Evolutionary conservation across 371 early-diverging fungal species (phyloP).

Genomic region (Homolaphlyctis polyrhiza): DNA sequence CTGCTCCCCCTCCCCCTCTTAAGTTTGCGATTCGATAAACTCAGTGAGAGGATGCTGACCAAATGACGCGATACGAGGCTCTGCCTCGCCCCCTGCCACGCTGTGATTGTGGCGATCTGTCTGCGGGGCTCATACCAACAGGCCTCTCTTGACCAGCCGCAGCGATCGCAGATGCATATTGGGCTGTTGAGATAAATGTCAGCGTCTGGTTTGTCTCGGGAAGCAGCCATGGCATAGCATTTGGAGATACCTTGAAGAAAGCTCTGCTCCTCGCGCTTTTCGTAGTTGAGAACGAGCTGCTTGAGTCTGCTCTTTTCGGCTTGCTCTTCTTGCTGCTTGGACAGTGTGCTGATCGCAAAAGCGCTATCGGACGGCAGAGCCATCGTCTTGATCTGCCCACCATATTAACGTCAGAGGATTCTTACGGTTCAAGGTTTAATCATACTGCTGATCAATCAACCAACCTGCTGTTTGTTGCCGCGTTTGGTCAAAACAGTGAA

Average conservation of each 20-base stretch:
- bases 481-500: constrained; percentile 88
- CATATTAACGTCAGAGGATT: not conserved
- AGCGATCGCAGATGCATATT: no score
- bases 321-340: constrained; percentile 79
- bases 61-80: constrained; percentile 2
- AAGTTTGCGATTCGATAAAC: no score
- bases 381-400: constrained; percentile 55
- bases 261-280: constrained; percentile 59
- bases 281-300: constrained; percentile 82
- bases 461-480: constrained; percentile 88
- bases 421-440: not conserved
- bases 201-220: no score
- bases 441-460: constrained; percentile 10
- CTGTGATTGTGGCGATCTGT: not conserved
- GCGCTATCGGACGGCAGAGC: constrained; percentile 80
- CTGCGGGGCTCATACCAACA: no score
- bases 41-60: not conserved
- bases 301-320: constrained; percentile 88
- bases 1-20: no score
- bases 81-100: not conserved
- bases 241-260: not conserved
- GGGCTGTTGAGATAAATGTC: no score
- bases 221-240: no score
- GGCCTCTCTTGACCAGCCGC: no score
- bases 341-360: constrained; percentile 74